Percentiles rank a stretch among this genome's conserved stretches.
Evolutionary conservation across 306 rosid species (phyloP).

Genomic region (Gastrolobium villosum): DNA sequence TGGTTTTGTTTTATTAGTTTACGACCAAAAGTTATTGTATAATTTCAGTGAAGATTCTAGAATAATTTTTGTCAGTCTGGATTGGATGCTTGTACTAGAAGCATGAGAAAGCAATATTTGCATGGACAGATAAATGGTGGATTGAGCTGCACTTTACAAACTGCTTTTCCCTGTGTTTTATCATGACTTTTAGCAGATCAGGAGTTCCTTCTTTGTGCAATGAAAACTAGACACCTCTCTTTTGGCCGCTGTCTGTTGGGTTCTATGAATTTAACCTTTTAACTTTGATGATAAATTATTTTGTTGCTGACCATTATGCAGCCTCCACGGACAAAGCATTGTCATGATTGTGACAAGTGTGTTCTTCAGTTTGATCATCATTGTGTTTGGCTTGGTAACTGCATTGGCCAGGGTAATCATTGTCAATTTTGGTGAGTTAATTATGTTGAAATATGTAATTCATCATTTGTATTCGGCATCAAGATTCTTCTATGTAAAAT

Average conservation of each 20-base stretch:
- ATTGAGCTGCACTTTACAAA: conserved; percentile 32
- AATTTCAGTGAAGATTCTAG: conserved; percentile 23
- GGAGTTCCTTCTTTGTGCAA: conserved; percentile 22
- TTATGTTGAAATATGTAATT: conserved; percentile 30
- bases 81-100: conserved; percentile 29
- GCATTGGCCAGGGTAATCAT: conserved; percentile 96
- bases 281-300: conserved; percentile 44
- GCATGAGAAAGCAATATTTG: conserved; percentile 30
- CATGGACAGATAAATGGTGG: not conserved
- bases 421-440: conserved; percentile 94
- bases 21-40: conserved; percentile 33
- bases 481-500: conserved; percentile 14
- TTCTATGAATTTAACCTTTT: conserved; percentile 38
- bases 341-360: conserved; percentile 97
- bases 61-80: conserved; percentile 22
- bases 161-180: conserved; percentile 17
- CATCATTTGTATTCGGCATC: conserved; percentile 27
- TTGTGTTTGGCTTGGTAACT: conserved; percentile 99
- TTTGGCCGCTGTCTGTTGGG: conserved; percentile 16
- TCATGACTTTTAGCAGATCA: conserved; percentile 38
- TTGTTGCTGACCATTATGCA: conserved; percentile 56
- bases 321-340: conserved; percentile 98
- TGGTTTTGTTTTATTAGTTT: conserved; percentile 27
- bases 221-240: not conserved
- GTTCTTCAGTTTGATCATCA: conserved; percentile 99